phyloP scores from a whole-genome alignment of 768 basidiomycete species.

The Podaxis rugospora region DNA sequence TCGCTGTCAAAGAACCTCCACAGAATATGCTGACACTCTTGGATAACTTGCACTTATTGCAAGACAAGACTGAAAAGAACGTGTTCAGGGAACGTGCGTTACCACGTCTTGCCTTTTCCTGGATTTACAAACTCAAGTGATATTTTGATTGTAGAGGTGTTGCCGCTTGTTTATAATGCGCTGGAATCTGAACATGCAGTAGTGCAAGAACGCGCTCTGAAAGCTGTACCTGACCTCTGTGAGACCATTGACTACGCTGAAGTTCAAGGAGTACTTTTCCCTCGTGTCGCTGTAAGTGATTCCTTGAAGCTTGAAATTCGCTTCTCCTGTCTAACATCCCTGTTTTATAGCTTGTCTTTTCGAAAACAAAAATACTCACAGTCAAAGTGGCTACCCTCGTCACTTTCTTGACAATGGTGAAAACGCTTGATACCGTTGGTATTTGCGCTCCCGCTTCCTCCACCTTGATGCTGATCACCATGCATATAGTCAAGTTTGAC shows the following conservation, averaged over 20 bases:
- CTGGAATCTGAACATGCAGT: slow-evolving; percentile 92
- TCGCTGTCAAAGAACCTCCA: slow-evolving; percentile 88
- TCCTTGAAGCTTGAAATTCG: not conserved
- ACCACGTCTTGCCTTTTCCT: not conserved
- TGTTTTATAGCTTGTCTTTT: slow-evolving; percentile 73
- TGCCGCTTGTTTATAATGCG: slow-evolving; percentile 93
- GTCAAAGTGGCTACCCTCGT: slow-evolving; percentile 87
- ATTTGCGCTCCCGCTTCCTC: not conserved
- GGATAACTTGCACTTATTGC: slow-evolving; percentile 83
- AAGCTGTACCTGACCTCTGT: slow-evolving; percentile 80
- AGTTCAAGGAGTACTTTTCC: slow-evolving; percentile 86
- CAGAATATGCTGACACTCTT: slow-evolving; percentile 95
- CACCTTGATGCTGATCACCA: not conserved
- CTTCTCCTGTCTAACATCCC: not conserved
- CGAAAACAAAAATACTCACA: slow-evolving; percentile 81
- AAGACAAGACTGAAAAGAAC: slow-evolving; percentile 81
- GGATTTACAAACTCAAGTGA: not conserved
- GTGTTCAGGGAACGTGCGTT: slow-evolving; percentile 85
- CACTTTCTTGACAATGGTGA: slow-evolving; percentile 86
- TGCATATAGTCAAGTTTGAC: slow-evolving; percentile 69
- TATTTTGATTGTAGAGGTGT: slow-evolving; percentile 59
- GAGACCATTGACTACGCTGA: slow-evolving; percentile 95
- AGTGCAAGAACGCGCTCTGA: slow-evolving; percentile 88
- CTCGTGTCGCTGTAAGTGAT: slow-evolving; percentile 75
- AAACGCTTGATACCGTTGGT: slow-evolving; percentile 80